phyloP scores from a whole-genome alignment of 371 early-diverging fungal genomes.

The Rhizopus sp. region DNA sequence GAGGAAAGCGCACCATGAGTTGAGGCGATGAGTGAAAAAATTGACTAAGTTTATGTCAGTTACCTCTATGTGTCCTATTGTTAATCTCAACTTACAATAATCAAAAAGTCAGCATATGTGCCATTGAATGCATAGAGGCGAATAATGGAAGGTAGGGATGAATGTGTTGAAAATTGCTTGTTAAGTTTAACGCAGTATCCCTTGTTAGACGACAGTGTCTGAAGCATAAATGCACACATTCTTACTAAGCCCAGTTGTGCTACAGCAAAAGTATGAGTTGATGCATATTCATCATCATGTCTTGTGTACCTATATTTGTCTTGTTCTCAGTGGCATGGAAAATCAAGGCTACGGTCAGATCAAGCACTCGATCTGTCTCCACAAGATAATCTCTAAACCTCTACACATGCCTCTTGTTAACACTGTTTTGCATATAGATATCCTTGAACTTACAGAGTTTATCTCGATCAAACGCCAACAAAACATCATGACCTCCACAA shows the following conservation, averaged over 20 bases:
- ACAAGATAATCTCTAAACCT: constrained; percentile 69
- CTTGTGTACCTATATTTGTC: constrained; percentile 57
- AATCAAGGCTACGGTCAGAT: constrained; percentile 62
- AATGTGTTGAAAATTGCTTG: constrained; percentile 68
- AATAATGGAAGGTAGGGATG: constrained; percentile 63
- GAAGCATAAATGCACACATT: constrained; percentile 81
- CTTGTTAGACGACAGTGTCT: constrained; percentile 80
- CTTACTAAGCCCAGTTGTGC: constrained; percentile 78
- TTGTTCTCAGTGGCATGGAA: constrained; percentile 69
- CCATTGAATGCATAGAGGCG: constrained; percentile 77
- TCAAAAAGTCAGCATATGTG: constrained; percentile 82
- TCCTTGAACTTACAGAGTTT: constrained; percentile 60
- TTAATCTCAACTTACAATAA: constrained; percentile 51
- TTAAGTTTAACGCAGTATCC: constrained; percentile 78
- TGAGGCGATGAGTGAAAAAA: constrained; percentile 75
- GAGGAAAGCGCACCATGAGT: constrained; percentile 67
- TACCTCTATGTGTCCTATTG: background rate
- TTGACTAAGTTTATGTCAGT: constrained; percentile 47
- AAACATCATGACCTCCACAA: constrained; percentile 77
- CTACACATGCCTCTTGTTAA: constrained; percentile 22
- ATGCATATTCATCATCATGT: background rate
- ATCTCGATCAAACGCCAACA: constrained; percentile 82
- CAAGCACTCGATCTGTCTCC: constrained; percentile 71
- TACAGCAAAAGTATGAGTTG: constrained; percentile 17
- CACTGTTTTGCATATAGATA: background rate